Evolutionary conservation across 1,284 basidiomycete genomes (phyloP), one percentile per base, ranked within the genome.

Genomic region (Papiliotrema terrestris): DNA sequence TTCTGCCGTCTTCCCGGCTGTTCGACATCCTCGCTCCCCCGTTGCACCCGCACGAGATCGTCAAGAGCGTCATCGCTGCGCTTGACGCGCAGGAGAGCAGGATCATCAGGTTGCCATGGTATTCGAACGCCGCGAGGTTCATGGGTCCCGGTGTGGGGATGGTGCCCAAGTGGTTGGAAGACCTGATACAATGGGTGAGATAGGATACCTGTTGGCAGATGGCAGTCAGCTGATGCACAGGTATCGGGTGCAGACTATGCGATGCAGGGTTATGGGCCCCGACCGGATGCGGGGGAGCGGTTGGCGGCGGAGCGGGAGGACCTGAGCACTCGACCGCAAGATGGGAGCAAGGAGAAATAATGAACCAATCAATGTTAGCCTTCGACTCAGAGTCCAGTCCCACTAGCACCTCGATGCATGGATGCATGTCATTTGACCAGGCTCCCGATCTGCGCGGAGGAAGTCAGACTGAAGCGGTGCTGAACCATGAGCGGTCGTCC

Each of bases 71-170:
- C 63, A 87, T 95, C 52, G 76, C 82, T 11, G 85, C 86, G 0
- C 72, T 96, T 45, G 89, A 93, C 67, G 83, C 84, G 42, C 85
- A 87, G 57, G 84, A 91, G 66, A 86, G 85, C 14, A 80, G 82
- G 52, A 82, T 81, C 15, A 82, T 94, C 53, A 78, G 83, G 61
- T 64, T 91, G 64, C 92, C 92, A 8, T 61, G 58, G 14, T 73
- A 71, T 59, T 67, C 72, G 9, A 63, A 75, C 13, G 17, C 55
- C 0, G 70, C 67, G 8, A 64, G 74, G 25, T 11, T 73, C 2
- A 52, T 67, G 45, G 60, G 61, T 17, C 54, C 66, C 4, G 63
- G 56, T 0, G 60, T 64, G 1, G 69, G 66, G 1, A n/a, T 78
- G 1, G 51, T 76, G 8, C 75, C 75, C 2, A 58, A 63, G 15